Percentiles rank a stretch among this genome's conserved stretches.
Evolutionary conservation across 2,329 filamentous ascomycete genomes (phyloP).

Genomic region (Colletotrichum endophyticum): DNA sequence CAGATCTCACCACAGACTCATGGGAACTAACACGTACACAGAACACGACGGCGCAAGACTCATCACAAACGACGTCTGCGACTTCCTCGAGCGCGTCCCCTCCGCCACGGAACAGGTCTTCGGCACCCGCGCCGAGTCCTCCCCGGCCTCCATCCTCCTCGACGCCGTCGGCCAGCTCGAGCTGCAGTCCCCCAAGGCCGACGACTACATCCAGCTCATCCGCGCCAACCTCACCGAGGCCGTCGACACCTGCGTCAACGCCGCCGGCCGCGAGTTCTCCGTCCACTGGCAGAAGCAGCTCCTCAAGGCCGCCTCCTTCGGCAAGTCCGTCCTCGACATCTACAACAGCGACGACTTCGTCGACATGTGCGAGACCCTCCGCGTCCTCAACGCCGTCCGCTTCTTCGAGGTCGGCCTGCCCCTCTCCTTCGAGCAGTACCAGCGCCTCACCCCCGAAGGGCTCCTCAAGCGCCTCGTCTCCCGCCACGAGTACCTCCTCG

Average conservation of each 20-base stretch:
- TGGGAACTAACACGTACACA: conserved; percentile 29
- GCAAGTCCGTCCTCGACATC: conserved; percentile 94
- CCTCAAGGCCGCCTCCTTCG: conserved; percentile 95
- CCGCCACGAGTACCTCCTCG: conserved; percentile 88
- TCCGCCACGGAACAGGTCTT: conserved; percentile 89
- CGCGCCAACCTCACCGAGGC: conserved; percentile 86
- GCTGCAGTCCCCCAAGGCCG: conserved; percentile 92
- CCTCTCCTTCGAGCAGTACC: conserved; percentile 91
- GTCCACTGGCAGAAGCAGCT: conserved; percentile 93
- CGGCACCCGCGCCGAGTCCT: conserved; percentile 84
- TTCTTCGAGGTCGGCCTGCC: conserved; percentile 92
- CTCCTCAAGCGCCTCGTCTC: conserved; percentile 87
- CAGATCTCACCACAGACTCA: neutral
- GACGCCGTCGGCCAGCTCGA: conserved; percentile 93
- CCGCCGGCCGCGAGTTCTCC: conserved; percentile 90
- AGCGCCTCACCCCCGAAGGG: conserved; percentile 86
- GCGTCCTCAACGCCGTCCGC: conserved; percentile 90
- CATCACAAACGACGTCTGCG: conserved; percentile 92
- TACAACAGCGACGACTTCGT: conserved; percentile 99
- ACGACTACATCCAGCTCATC: conserved; percentile 97
- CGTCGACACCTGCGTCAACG: conserved; percentile 91
- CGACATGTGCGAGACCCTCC: conserved; percentile 93
- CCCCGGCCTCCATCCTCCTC: conserved; percentile 87
- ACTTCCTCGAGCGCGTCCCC: conserved; percentile 95
- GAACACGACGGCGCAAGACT: conserved; percentile 86